A percentile compares a stretch with the other conserved stretches of the same genome.
phyloP scores from a whole-genome alignment of 148 eudicot genomes.

The Oxyria digyna region DNA sequence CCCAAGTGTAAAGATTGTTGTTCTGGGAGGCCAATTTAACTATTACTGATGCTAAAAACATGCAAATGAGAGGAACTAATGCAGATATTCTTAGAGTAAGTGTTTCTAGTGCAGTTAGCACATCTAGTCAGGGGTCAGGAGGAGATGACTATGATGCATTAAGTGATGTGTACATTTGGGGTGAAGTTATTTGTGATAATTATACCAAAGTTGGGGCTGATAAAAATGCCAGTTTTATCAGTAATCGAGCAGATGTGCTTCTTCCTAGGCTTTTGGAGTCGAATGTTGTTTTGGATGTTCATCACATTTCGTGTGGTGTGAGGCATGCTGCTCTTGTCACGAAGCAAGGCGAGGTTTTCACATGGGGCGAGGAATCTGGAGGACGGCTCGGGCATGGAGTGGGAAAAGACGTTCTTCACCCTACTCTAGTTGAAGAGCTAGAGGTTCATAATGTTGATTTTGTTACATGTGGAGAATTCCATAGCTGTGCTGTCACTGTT shows the following conservation, averaged over 20 bases:
- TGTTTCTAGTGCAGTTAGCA: constrained; percentile 92
- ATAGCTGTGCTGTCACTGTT: constrained; percentile 79
- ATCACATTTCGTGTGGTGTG: constrained; percentile 82
- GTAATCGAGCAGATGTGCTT: constrained; percentile 56
- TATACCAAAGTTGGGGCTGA: constrained; percentile 37
- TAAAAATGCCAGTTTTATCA: constrained; percentile 27
- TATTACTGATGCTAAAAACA: constrained; percentile 49
- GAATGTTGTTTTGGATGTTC: constrained; percentile 75
- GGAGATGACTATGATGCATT: constrained; percentile 85
- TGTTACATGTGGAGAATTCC: constrained; percentile 97
- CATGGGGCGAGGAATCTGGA: constrained; percentile 98
- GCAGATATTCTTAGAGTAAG: constrained; percentile 83
- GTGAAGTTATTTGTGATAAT: constrained; percentile 69
- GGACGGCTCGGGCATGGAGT: constrained; percentile 96
- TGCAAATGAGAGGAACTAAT: constrained; percentile 72
- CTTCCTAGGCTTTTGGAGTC: constrained; percentile 76
- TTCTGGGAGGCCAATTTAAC: constrained; percentile 28
- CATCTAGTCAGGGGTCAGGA: constrained; percentile 91
- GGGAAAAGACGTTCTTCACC: constrained; percentile 63
- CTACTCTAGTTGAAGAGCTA: constrained; percentile 64
- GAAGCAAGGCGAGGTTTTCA: constrained; percentile 84
- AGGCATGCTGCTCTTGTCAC: constrained; percentile 81
- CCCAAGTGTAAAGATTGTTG: constrained; percentile 53
- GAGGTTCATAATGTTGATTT: constrained; percentile 52
- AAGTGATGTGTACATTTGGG: constrained; percentile 96